Evolutionary conservation across 2,329 filamentous ascomycete species (phyloP).

Genomic region (Scedosporium aurantiacum): DNA sequence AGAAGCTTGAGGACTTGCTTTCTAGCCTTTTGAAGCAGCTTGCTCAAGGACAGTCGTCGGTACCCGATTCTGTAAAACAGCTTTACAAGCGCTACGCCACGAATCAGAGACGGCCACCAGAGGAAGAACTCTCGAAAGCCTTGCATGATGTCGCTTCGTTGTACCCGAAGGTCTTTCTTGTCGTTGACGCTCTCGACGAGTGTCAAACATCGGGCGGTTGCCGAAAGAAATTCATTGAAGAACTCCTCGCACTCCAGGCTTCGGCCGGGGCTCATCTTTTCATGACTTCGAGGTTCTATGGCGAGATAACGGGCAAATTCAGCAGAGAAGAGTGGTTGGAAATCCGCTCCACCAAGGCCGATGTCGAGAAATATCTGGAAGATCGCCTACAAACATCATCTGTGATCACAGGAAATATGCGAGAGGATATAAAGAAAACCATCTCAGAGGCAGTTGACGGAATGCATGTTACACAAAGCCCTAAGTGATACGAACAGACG

Average conservation of each 20-base stretch:
- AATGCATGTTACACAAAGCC: neutral
- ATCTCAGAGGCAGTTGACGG: slow-evolving; percentile 6
- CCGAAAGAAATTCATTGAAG: neutral
- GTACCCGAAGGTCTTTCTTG: neutral
- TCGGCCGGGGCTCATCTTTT: neutral
- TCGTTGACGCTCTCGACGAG: slow-evolving; percentile 5
- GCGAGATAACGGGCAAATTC: slow-evolving; percentile 8
- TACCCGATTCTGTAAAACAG: neutral
- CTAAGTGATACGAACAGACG: neutral
- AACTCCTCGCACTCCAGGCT: neutral
- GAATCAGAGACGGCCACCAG: neutral
- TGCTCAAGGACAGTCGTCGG: slow-evolving; percentile 3
- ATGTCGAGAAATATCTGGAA: slow-evolving; percentile 10
- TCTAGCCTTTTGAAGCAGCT: slow-evolving; percentile 22
- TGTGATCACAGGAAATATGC: slow-evolving; percentile 5
- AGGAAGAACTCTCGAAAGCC: slow-evolving; percentile 1
- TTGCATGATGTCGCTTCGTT: neutral
- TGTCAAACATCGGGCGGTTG: slow-evolving; percentile 12
- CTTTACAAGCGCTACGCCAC: slow-evolving; percentile 3
- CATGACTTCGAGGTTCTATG: slow-evolving; percentile 3
- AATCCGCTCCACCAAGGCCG: slow-evolving; percentile 8
- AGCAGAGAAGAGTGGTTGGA: neutral
- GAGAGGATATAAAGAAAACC: slow-evolving; percentile 8
- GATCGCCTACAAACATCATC: neutral
- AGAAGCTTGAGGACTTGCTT: slow-evolving; percentile 15